These are phyloP conservation scores for Trametopsis cervina DNA, from an alignment of 768 basidiomycete genomes.

Conservation along the genomic window DNA sequence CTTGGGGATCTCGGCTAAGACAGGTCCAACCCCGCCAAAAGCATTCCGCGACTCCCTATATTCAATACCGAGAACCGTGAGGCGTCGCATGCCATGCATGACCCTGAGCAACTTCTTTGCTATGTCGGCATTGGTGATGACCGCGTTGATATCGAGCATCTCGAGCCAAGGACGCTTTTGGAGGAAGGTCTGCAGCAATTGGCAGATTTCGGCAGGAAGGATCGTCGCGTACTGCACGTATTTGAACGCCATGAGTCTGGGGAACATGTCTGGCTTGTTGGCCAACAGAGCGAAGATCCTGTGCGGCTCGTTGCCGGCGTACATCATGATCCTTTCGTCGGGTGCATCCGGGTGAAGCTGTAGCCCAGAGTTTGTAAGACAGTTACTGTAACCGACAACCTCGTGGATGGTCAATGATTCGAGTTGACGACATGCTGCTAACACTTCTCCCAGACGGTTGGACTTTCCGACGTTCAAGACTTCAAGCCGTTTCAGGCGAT, in stretches of 20 bases:
- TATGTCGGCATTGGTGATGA: neutral
- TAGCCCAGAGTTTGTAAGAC: neutral
- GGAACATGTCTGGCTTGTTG: neutral
- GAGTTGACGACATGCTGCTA: neutral
- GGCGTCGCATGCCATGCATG: neutral
- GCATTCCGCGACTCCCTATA: slow-evolving; percentile 1
- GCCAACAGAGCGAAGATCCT: neutral
- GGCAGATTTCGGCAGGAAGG: neutral
- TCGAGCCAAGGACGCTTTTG: neutral
- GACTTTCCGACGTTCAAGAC: neutral
- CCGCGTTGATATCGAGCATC: slow-evolving; percentile 3
- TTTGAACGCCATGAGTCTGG: neutral
- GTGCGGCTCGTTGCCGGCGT: neutral
- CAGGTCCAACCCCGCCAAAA: neutral
- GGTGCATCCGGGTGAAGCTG: neutral
- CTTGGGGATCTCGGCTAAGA: slow-evolving; percentile 2
- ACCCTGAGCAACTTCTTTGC: neutral
- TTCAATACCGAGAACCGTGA: slow-evolving; percentile 5
- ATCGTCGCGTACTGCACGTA: neutral
- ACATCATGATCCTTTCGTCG: neutral
- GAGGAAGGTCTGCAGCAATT: neutral
- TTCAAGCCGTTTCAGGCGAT: neutral
- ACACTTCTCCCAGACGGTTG: neutral
- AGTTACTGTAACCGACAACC: neutral
- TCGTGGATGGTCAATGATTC: slow-evolving; percentile 1